Conservation (phyloP, 306 rosid genomes). For the Quercus dentata region DNA sequence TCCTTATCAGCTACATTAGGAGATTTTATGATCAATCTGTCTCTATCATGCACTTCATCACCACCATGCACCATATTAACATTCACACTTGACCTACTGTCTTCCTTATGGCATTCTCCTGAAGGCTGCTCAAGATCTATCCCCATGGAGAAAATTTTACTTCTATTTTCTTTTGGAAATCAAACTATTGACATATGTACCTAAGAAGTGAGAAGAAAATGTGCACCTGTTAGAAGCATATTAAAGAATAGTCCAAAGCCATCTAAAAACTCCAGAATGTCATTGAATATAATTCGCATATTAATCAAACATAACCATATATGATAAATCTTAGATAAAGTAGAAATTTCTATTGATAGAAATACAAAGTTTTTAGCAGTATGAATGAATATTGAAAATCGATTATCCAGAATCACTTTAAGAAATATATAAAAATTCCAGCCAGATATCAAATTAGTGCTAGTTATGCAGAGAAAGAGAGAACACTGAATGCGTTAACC, state of each 20-base stretch:
- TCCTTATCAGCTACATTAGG: conserved; percentile 8
- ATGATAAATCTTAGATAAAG: neutral
- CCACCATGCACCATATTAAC: conserved; percentile 3
- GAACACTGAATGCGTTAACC: neutral
- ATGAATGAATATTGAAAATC: neutral
- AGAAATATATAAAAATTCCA: neutral
- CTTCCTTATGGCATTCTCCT: conserved; percentile 22
- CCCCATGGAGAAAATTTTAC: conserved; percentile 16
- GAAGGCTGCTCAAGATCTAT: conserved; percentile 34
- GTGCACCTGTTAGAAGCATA: neutral
- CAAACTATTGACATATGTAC: neutral
- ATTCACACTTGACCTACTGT: conserved; percentile 13
- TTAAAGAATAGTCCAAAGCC: neutral
- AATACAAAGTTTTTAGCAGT: no score
- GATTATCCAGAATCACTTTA: neutral
- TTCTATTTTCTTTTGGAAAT: neutral
- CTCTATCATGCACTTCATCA: conserved; percentile 1
- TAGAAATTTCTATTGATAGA: neutral
- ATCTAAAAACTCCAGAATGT: neutral
- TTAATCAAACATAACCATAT: neutral
- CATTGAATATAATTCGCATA: neutral
- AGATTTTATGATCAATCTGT: neutral
- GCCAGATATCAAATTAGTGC: neutral
- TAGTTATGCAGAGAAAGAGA: neutral
- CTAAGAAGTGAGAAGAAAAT: neutral